Conservation (phyloP, 345 rosid species). For the Eucalyptus microcorys region DNA sequence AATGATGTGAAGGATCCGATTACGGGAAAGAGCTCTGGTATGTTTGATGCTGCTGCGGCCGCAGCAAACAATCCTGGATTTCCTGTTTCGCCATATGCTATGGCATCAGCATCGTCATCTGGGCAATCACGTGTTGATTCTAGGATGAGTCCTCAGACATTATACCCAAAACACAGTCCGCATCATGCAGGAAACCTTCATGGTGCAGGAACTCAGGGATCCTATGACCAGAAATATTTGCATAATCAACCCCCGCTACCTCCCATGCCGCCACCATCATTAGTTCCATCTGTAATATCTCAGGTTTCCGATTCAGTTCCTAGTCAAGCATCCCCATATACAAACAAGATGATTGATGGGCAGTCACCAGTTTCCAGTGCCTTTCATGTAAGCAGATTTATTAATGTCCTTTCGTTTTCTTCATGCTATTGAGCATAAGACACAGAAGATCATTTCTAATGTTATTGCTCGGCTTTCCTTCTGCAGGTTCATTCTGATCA, state of each 20-base stretch:
- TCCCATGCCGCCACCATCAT: slow-evolving; percentile 72
- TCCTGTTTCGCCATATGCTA: slow-evolving; percentile 28
- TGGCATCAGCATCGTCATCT: slow-evolving; percentile 24
- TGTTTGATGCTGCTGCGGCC: slow-evolving; percentile 24
- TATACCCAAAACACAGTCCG: slow-evolving; percentile 50
- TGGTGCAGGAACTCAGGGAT: slow-evolving; percentile 47
- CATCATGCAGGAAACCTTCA: slow-evolving; percentile 32
- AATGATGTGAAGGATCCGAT: slow-evolving; percentile 44
- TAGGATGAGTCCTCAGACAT: slow-evolving; percentile 47
- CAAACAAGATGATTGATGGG: slow-evolving; percentile 20
- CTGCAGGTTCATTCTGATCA: slow-evolving; percentile 55
- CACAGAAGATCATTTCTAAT: neutral
- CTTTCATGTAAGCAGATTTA: slow-evolving; percentile 20
- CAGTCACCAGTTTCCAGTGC: slow-evolving; percentile 15
- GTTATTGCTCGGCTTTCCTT: neutral
- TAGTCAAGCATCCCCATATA: slow-evolving; percentile 35
- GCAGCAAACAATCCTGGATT: slow-evolving; percentile 29
- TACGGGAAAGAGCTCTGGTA: slow-evolving; percentile 17
- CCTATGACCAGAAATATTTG: slow-evolving; percentile 53
- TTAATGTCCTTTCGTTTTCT: neutral
- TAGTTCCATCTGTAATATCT: slow-evolving; percentile 33
- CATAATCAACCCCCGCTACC: slow-evolving; percentile 89
- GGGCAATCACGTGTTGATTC: slow-evolving; percentile 42
- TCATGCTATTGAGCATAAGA: neutral
- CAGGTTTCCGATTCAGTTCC: slow-evolving; percentile 40